Evolutionary conservation across 2,329 filamentous ascomycete genomes (phyloP).

Genomic region (Setomelanomma holmii): DNA sequence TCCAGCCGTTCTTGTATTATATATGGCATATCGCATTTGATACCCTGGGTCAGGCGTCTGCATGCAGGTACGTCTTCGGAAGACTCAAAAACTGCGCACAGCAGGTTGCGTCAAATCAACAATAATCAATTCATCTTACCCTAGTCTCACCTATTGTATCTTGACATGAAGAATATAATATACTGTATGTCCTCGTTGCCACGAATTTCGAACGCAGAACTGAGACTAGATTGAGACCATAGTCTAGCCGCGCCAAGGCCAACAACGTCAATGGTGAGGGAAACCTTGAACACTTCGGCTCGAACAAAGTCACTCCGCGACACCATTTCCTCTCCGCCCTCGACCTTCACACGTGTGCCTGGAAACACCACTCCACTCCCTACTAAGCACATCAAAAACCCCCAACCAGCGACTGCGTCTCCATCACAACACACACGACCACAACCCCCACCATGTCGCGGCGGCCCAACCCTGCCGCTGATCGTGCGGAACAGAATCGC

Average conservation of each 20-base stretch:
- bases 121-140: too few relatives aligned
- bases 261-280: constrained; percentile 21
- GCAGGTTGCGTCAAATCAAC: too few relatives aligned
- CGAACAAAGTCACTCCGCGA: constrained; percentile 18
- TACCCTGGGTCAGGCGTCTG: constrained; percentile 25
- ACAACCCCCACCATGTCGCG: constrained; percentile 71
- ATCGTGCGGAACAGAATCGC: constrained; percentile 91
- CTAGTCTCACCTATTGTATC: too few relatives aligned
- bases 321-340: not conserved
- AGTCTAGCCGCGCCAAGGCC: constrained; percentile 5
- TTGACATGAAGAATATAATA: too few relatives aligned
- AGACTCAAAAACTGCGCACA: too few relatives aligned
- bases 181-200: not conserved
- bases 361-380: not conserved
- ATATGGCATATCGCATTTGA: constrained; percentile 29
- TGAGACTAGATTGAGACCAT: not conserved
- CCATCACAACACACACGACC: constrained; percentile 5
- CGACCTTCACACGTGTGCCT: not conserved
- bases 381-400: not conserved
- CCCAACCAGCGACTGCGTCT: not conserved
- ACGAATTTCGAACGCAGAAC: not conserved
- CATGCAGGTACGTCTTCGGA: not conserved
- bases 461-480: constrained; percentile 79
- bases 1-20: constrained; percentile 13
- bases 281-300: constrained; percentile 19